Evolutionary conservation across 495 filamentous ascomycete species (phyloP).

Genomic region (Penicillium coffeae): DNA sequence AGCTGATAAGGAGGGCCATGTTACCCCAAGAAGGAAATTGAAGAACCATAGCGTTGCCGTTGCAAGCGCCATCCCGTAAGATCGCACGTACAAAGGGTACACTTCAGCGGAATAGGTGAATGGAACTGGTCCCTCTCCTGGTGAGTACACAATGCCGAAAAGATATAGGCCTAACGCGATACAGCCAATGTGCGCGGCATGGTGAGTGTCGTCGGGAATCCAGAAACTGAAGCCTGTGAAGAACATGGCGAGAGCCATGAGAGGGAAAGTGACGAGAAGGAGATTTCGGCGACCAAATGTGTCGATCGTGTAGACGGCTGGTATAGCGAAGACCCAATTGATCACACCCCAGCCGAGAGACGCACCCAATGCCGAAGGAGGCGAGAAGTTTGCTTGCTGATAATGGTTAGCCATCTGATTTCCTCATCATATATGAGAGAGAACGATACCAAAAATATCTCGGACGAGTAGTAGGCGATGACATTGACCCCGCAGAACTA

Average conservation of each 20-base stretch:
- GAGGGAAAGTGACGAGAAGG: slow-evolving; percentile 70
- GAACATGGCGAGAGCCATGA: slow-evolving; percentile 68
- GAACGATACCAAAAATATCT: slow-evolving; percentile 44
- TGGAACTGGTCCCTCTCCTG: slow-evolving; percentile 77
- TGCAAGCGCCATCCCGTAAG: slow-evolving; percentile 63
- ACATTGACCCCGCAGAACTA: slow-evolving; percentile 60
- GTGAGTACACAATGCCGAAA: slow-evolving; percentile 71
- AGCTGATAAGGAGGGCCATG: slow-evolving; percentile 58
- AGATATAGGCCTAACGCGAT: slow-evolving; percentile 71
- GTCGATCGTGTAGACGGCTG: slow-evolving; percentile 78
- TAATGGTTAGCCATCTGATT: background rate
- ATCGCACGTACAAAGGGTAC: slow-evolving; percentile 71
- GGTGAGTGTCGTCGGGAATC: slow-evolving; percentile 48
- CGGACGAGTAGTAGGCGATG: slow-evolving; percentile 53
- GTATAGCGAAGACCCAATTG: slow-evolving; percentile 75
- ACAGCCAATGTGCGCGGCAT: slow-evolving; percentile 49
- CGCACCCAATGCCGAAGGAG: slow-evolving; percentile 54
- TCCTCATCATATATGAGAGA: background rate
- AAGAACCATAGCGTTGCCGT: slow-evolving; percentile 66
- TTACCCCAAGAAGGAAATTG: slow-evolving; percentile 33
- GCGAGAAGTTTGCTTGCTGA: slow-evolving; percentile 41
- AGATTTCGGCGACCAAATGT: slow-evolving; percentile 80
- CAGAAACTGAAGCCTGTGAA: slow-evolving; percentile 80
- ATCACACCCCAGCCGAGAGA: slow-evolving; percentile 75
- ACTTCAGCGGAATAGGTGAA: slow-evolving; percentile 83